Conservation (phyloP, 306 rosid genomes). For the Prunus mira region DNA sequence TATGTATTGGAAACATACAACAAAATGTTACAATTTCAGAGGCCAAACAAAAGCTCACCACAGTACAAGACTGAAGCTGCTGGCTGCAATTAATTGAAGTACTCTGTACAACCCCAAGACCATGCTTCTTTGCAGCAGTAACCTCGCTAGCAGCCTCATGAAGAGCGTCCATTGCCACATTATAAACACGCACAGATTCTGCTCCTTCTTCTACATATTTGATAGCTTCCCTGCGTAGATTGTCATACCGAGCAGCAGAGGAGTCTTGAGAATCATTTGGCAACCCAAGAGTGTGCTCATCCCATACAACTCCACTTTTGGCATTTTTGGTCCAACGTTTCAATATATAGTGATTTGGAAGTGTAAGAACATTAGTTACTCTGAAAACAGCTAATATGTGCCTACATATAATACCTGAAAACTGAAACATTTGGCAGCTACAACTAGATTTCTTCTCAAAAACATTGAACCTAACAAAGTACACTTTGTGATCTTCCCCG, state of each 20-base stretch:
- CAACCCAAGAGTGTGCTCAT: constrained; percentile 30
- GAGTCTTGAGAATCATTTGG: constrained; percentile 25
- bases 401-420: constrained; percentile 39
- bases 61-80: constrained; percentile 21
- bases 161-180: constrained; percentile 29
- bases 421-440: constrained; percentile 41
- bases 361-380: constrained; percentile 42
- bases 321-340: constrained; percentile 45
- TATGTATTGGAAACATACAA: background rate
- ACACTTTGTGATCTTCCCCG: constrained; percentile 29
- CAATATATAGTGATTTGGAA: constrained; percentile 39
- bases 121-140: constrained; percentile 23
- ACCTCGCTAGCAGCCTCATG: constrained; percentile 32
- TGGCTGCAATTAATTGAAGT: constrained; percentile 6
- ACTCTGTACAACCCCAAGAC: constrained; percentile 4
- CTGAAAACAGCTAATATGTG: constrained; percentile 40
- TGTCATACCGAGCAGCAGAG: constrained; percentile 25
- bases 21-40: background rate
- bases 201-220: constrained; percentile 41
- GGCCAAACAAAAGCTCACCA: constrained; percentile 15
- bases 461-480: constrained; percentile 31
- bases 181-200: constrained; percentile 23
- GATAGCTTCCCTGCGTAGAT: constrained; percentile 30
- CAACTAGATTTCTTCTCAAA: constrained; percentile 37
- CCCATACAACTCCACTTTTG: constrained; percentile 32